Percentiles rank a stretch among this genome's conserved stretches.
These are phyloP conservation scores for Leccinum broughii DNA, from an alignment of 768 basidiomycete genomes.

Conservation along the genomic window DNA sequence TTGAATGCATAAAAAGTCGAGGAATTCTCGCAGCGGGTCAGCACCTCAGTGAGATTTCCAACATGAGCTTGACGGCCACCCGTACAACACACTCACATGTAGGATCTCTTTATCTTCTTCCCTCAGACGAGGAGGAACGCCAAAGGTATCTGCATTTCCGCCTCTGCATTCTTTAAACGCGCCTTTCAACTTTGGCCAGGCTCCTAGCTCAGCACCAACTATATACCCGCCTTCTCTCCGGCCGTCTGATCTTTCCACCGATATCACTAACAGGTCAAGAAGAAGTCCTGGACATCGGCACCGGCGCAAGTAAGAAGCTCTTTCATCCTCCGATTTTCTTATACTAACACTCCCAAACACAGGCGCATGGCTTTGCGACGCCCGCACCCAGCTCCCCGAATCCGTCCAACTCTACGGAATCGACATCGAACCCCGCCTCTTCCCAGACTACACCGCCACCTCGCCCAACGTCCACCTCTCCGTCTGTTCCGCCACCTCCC, in stretches of 20 bases:
- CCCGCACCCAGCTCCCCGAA: constrained; percentile 14
- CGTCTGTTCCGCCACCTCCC: constrained; percentile 25
- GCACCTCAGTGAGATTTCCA: neutral
- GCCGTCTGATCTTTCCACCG: constrained; percentile 23
- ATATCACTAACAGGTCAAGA: constrained; percentile 15
- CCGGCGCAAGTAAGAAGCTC: constrained; percentile 17
- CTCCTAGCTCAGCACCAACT: constrained; percentile 20
- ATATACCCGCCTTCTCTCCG: constrained; percentile 23
- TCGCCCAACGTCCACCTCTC: constrained; percentile 23
- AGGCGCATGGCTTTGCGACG: constrained; percentile 28
- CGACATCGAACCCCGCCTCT: constrained; percentile 27
- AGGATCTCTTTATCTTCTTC: constrained; percentile 25
- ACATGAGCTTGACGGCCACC: constrained; percentile 10
- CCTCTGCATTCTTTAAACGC: neutral
- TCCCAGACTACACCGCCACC: constrained; percentile 9
- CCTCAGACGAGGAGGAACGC: constrained; percentile 29
- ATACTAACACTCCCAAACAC: neutral
- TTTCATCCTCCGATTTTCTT: neutral
- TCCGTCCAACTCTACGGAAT: constrained; percentile 25
- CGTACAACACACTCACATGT: constrained; percentile 22
- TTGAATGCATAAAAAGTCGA: neutral
- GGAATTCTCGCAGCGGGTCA: neutral
- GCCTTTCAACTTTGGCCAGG: constrained; percentile 2
- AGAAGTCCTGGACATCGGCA: constrained; percentile 26
- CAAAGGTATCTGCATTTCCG: constrained; percentile 14